Evolutionary conservation across 345 rosid genomes (phyloP).

Genomic region (Lagerstroemia speciosa): DNA sequence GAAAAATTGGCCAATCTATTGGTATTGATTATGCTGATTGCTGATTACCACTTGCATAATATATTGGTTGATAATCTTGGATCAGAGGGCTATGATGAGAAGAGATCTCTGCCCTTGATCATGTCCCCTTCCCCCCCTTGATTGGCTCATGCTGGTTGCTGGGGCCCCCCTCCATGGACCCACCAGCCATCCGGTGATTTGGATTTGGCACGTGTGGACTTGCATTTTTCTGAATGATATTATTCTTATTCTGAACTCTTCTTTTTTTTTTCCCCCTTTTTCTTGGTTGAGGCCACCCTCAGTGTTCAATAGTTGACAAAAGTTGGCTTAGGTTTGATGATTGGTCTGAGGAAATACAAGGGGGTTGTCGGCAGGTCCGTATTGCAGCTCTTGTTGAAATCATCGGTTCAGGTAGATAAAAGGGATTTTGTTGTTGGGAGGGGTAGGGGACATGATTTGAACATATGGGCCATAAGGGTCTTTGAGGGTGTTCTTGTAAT

Average conservation of each 20-base stretch:
- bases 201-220: constrained; percentile 12
- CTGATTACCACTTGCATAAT: background rate
- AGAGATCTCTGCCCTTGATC: constrained; percentile 6
- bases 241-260: background rate
- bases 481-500: constrained; percentile 4
- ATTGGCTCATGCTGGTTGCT: constrained; percentile 10
- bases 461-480: constrained; percentile 5
- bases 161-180: background rate
- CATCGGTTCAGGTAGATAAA: constrained; percentile 19
- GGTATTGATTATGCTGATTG: background rate
- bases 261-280: too few relatives aligned
- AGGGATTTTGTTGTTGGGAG: constrained; percentile 10
- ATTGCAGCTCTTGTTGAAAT: constrained; percentile 9
- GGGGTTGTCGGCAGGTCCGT: constrained; percentile 11
- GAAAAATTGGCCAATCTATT: constrained; percentile 2
- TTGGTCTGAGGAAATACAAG: constrained; percentile 9
- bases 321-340: constrained; percentile 9
- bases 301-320: constrained; percentile 1
- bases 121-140: constrained; percentile 9
- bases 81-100: constrained; percentile 4
- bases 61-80: background rate
- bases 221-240: constrained; percentile 7
- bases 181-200: constrained; percentile 3
- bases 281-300: background rate
- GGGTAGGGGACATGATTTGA: constrained; percentile 20